Evolutionary conservation across 2,329 filamentous ascomycete genomes (phyloP).

Genomic region (Cytospora chrysosperma): DNA sequence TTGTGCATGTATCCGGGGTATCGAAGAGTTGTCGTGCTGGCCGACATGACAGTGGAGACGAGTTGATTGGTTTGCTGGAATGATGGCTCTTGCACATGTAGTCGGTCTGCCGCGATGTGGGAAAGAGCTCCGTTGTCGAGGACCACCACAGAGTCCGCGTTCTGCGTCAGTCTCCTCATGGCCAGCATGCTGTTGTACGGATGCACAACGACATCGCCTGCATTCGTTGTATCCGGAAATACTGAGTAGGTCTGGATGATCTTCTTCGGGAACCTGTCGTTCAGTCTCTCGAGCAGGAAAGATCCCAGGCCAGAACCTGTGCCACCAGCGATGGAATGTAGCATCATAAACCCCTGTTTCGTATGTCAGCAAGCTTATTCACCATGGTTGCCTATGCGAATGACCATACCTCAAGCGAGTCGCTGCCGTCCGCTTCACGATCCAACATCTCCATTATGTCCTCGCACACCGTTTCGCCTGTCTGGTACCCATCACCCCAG

Average conservation of each 20-base stretch:
- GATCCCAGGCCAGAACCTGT: conserved; percentile 96
- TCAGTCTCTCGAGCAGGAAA: conserved; percentile 90
- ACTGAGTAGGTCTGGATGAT: conserved; percentile 99
- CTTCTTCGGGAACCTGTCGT: conserved; percentile 98
- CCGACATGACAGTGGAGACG: conserved; percentile 97
- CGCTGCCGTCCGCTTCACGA: conserved; percentile 94
- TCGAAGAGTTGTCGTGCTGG: conserved; percentile 90
- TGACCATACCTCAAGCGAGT: conserved; percentile 77
- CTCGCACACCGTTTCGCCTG: conserved; percentile 87
- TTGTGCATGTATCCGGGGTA: conserved; percentile 99
- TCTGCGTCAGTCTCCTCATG: conserved; percentile 87
- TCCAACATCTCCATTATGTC: conserved; percentile 99
- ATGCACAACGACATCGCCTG: conserved; percentile 90
- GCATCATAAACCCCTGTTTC: conserved; percentile 86
- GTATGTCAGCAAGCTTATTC: conserved; percentile 27
- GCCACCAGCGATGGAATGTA: conserved; percentile 96
- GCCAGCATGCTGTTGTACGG: conserved; percentile 96
- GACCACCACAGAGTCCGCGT: conserved; percentile 96
- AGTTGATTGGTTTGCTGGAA: conserved; percentile 98
- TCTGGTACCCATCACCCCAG: conserved; percentile 95
- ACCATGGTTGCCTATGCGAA: not conserved
- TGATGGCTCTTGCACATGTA: conserved; percentile 93
- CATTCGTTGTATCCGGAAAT: conserved; percentile 88
- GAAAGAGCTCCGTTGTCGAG: conserved; percentile 93
- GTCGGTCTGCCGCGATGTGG: conserved; percentile 87